phyloP scores from a whole-genome alignment of 2,329 filamentous ascomycete genomes.

The Arthrobotrys conoides region DNA sequence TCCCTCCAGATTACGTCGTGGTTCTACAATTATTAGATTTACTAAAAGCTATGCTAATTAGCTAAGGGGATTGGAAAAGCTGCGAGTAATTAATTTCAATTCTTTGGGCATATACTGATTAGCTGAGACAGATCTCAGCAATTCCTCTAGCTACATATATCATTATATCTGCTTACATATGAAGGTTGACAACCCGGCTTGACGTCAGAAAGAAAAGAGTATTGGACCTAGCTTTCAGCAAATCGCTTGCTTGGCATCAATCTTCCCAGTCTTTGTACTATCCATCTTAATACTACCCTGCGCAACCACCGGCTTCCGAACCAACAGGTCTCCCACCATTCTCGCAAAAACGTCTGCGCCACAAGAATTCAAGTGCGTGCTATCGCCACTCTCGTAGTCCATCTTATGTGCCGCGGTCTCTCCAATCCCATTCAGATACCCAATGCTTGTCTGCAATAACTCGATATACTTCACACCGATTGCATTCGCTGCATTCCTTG shows the following conservation, averaged over 20 bases:
- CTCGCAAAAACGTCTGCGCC: slow-evolving; percentile 33
- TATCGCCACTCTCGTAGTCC: slow-evolving; percentile 39
- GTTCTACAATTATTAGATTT: no score
- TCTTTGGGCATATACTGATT: no score
- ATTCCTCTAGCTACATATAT: no score
- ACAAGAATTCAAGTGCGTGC: slow-evolving; percentile 39
- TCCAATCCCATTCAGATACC: slow-evolving; percentile 37
- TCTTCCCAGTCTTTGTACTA: slow-evolving; percentile 10
- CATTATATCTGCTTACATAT: no score
- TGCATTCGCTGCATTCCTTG: slow-evolving; percentile 23
- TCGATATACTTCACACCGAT: slow-evolving; percentile 44
- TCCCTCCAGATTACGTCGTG: no score
- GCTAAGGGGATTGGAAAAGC: no score
- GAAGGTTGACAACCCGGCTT: no score
- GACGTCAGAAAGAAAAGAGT: no score
- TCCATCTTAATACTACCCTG: slow-evolving; percentile 30
- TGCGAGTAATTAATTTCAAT: no score
- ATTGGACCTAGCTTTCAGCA: background rate
- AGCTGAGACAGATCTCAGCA: no score
- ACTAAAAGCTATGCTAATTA: no score
- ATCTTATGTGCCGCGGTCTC: slow-evolving; percentile 43
- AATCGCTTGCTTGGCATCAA: slow-evolving; percentile 38
- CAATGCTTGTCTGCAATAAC: slow-evolving; percentile 32
- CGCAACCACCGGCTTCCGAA: slow-evolving; percentile 36
- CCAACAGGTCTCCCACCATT: slow-evolving; percentile 39